phyloP scores from a whole-genome alignment of 345 rosid species.

The Gossypium sturtianum region DNA sequence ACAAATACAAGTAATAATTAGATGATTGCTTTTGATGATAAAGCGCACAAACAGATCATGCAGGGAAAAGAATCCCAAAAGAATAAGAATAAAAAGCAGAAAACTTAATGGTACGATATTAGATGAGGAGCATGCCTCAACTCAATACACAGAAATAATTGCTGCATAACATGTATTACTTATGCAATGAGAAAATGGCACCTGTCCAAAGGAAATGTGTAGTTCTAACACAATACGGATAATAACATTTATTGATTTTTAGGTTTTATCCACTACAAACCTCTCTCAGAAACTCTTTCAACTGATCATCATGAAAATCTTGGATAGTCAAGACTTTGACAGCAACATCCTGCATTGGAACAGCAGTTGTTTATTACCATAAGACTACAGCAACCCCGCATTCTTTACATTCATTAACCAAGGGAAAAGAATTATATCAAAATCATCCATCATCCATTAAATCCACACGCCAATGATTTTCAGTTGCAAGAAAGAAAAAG shows the following conservation, averaged over 20 bases:
- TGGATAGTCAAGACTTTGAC: slow-evolving; percentile 83
- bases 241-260: not conserved
- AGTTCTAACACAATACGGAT: not conserved
- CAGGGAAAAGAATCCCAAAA: not conserved
- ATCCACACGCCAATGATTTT: not conserved
- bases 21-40: not conserved
- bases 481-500: not conserved
- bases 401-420: not conserved
- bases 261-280: slow-evolving; percentile 26
- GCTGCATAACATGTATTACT: not conserved
- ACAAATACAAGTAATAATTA: not conserved
- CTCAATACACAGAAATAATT: not conserved
- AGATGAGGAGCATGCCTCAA: not conserved
- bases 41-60: not conserved
- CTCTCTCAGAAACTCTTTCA: slow-evolving; percentile 91
- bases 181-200: not conserved
- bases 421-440: not conserved
- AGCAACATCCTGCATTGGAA: slow-evolving; percentile 74
- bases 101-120: not conserved
- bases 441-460: not conserved
- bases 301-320: slow-evolving; percentile 82
- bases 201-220: not conserved
- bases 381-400: not conserved
- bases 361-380: not conserved
- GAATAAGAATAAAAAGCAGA: not conserved